Conservation (phyloP, 2,329 filamentous ascomycete species). For the Alternaria hordeiaustralica region DNA sequence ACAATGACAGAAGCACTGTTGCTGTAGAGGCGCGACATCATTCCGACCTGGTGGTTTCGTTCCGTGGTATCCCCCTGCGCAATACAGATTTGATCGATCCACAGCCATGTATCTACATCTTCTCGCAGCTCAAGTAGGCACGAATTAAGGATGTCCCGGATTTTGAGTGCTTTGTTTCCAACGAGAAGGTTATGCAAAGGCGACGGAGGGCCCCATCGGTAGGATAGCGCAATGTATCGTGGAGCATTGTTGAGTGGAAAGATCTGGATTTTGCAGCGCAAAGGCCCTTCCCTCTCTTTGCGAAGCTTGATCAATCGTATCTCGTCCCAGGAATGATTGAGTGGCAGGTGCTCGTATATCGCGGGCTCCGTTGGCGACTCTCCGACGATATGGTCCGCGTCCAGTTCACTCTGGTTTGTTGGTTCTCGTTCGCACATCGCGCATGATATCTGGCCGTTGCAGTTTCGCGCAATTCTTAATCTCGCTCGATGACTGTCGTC, state of each 20-base stretch:
- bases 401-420: too few species aligned
- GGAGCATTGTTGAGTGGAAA: neutral
- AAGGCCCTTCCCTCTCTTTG: rapidly evolving
- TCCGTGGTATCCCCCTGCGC: neutral
- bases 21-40: neutral
- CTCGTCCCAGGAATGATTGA: too few species aligned
- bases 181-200: neutral
- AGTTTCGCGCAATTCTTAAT: too few species aligned
- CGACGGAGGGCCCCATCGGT: neutral
- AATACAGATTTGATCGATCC: neutral
- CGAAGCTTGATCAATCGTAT: too few species aligned
- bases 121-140: neutral
- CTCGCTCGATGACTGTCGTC: too few species aligned
- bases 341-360: too few species aligned
- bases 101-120: neutral
- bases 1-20: rapidly evolving
- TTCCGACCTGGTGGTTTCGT: neutral
- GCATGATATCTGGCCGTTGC: neutral
- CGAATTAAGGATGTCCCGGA: neutral
- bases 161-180: neutral
- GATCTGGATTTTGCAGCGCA: rapidly evolving
- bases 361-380: neutral
- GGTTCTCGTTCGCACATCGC: neutral
- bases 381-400: too few species aligned
- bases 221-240: neutral